A percentile compares a stretch with the other conserved stretches of the same genome.
Evolutionary conservation across 1,139 yeast genomes (phyloP).

Genomic region (Hansenula lynferdii): DNA sequence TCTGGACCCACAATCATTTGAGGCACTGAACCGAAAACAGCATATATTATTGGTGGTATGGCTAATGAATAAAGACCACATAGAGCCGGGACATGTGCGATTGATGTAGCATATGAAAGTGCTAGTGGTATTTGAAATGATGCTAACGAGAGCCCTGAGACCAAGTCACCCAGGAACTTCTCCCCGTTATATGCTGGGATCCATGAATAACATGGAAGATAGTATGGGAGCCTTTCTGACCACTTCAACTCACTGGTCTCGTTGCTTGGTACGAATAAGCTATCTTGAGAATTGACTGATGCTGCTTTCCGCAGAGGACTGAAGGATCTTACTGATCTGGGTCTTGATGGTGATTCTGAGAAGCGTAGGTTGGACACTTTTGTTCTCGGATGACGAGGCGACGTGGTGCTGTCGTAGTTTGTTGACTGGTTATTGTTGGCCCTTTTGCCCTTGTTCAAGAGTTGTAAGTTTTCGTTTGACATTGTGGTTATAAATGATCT

Average conservation of each 20-base stretch:
- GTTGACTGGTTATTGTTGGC: constrained; percentile 2
- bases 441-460: constrained; percentile 7
- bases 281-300: constrained; percentile 11
- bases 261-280: constrained; percentile 1
- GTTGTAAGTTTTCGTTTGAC: constrained; percentile 7
- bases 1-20: constrained; percentile 98
- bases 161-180: constrained; percentile 64
- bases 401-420: constrained; percentile 10
- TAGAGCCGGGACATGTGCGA: constrained; percentile 87
- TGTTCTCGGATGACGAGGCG: constrained; percentile 17
- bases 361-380: constrained; percentile 11
- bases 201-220: constrained; percentile 83
- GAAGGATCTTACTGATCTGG: neutral
- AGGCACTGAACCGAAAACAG: constrained; percentile 87
- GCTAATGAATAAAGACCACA: constrained; percentile 83
- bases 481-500: neutral
- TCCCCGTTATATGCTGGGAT: constrained; percentile 49
- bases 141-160: constrained; percentile 86
- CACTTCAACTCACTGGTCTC: constrained; percentile 24
- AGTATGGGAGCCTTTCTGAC: constrained; percentile 47
- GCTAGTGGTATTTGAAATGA: constrained; percentile 90
- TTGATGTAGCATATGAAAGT: constrained; percentile 81
- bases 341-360: constrained; percentile 1
- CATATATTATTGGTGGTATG: constrained; percentile 77
- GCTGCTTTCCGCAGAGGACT: constrained; percentile 7